Evolutionary conservation across 2,329 filamentous ascomycete genomes (phyloP), one percentile per base, ranked within the genome.

Genomic region (Botrytis fragariae): DNA sequence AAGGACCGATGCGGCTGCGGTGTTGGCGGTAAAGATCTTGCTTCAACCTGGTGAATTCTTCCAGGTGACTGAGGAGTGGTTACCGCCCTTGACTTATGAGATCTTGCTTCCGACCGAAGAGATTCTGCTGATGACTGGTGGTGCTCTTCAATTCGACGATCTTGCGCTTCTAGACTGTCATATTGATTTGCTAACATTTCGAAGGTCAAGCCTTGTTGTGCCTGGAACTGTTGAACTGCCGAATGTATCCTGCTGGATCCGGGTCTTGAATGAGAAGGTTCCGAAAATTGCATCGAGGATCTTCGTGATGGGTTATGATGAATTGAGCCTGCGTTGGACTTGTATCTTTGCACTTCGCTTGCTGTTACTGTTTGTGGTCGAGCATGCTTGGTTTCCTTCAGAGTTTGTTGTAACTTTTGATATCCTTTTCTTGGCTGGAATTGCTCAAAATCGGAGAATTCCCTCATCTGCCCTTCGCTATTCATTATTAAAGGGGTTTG

Each of bases 401-500:
- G 0, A 29, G 0, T 54, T 29, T 3, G 12, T 54, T 29, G 51
- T 54, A 7, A 29, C 51, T 54, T 29, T 0, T 29, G 25, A 54
- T 16, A 3, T 54, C 16, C 51, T 3, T 54, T n/a, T 7, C 12
- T 54, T 54, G 25, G 51, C 6, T 3, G 25, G 25, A 18, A 3
- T 12, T 54, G 2, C 5, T n/a, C 25, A 54, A 54, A 29, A 5
- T 54, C 25, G 14, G 51, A 16, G 14, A 29, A 54, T 6, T 29
- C 51, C 0, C 14, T 7, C 51, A 0, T n/a, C 3, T 7, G 10
- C 14, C 0, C 25, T 54, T n/a, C 25, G 14, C n/a, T 29, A 16
- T 29, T 16, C 10, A 14, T 54, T 29, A 0, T 18, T 1, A 12
- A 29, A 16, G 14, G 25, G 12, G 12, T 16, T 8, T 12, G 12